These are phyloP conservation scores for Acer negundo DNA, from an alignment of 345 rosid species.

Conservation along the genomic window DNA sequence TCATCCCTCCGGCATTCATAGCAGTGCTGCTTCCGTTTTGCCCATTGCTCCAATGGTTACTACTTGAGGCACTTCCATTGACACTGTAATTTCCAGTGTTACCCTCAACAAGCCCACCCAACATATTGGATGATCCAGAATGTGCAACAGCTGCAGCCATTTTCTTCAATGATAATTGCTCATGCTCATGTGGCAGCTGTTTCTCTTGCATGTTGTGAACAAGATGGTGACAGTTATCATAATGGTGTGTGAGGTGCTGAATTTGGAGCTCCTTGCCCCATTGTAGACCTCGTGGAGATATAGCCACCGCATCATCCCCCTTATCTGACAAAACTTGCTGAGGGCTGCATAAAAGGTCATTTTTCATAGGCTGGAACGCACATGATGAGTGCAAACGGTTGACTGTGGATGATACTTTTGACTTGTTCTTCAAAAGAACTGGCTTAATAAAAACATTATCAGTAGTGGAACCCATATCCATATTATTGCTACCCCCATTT, in stretches of 20 bases:
- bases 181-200: slow-evolving; percentile 32
- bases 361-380: slow-evolving; percentile 30
- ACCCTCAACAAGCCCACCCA: slow-evolving; percentile 39
- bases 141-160: slow-evolving; percentile 42
- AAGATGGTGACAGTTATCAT: slow-evolving; percentile 27
- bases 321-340: slow-evolving; percentile 29
- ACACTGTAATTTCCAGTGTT: slow-evolving; percentile 43
- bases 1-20: slow-evolving; percentile 36
- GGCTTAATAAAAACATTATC: slow-evolving; percentile 36
- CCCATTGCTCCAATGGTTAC: slow-evolving; percentile 52
- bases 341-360: slow-evolving; percentile 21
- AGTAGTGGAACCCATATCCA: slow-evolving; percentile 53
- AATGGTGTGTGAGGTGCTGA: slow-evolving; percentile 18
- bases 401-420: slow-evolving; percentile 37
- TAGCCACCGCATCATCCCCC: slow-evolving; percentile 27
- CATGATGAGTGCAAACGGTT: slow-evolving; percentile 35
- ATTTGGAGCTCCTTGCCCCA: slow-evolving; percentile 30
- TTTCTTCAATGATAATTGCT: slow-evolving; percentile 34
- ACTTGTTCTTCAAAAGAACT: slow-evolving; percentile 32
- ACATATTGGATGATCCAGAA: slow-evolving; percentile 46
- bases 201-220: slow-evolving; percentile 25
- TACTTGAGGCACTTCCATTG: slow-evolving; percentile 51
- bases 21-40: slow-evolving; percentile 42
- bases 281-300: slow-evolving; percentile 26
- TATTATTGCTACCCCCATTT: slow-evolving; percentile 46